A percentile compares a stretch with the other conserved stretches of the same genome.
These are phyloP conservation scores for Trametes gibbosa DNA, from an alignment of 768 basidiomycete species.

Conservation along the genomic window DNA sequence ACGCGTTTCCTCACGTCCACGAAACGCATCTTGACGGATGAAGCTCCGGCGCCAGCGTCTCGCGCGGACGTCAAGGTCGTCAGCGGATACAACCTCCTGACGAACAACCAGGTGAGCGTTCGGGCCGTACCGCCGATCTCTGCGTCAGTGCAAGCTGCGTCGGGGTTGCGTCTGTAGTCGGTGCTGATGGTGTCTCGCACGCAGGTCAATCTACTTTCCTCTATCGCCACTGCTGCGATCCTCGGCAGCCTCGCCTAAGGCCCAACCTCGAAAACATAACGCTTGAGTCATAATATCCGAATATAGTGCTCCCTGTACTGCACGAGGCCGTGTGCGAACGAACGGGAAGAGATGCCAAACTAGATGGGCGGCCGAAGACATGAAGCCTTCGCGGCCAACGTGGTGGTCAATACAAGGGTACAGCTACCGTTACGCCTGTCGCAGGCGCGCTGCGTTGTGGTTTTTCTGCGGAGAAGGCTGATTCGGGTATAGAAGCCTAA, in stretches of 20 bases:
- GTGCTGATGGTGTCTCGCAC: constrained; percentile 1
- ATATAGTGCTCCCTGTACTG: too few species aligned
- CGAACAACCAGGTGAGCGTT: constrained; percentile 72
- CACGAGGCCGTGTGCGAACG: too few species aligned
- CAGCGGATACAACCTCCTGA: constrained; percentile 64
- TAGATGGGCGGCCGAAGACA: too few species aligned
- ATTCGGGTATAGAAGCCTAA: neutral
- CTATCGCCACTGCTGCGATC: constrained; percentile 36
- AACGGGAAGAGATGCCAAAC: too few species aligned
- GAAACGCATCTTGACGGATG: constrained; percentile 65
- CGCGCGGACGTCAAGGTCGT: constrained; percentile 53
- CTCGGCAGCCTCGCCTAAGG: constrained; percentile 36
- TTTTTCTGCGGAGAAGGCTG: neutral
- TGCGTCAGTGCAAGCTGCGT: neutral
- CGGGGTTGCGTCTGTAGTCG: neutral
- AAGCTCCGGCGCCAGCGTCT: constrained; percentile 27
- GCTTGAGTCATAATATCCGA: neutral
- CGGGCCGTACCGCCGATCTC: neutral
- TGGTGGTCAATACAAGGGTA: too few species aligned
- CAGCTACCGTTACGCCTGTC: too few species aligned
- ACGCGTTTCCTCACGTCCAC: constrained; percentile 67
- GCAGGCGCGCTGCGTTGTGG: too few species aligned
- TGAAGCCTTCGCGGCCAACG: too few species aligned
- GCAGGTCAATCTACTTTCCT: constrained; percentile 47
- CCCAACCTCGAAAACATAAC: neutral